A percentile compares a stretch with the other conserved stretches of the same genome.
phyloP scores from a whole-genome alignment of 2,329 filamentous ascomycete genomes.

The Colletotrichum sp. region DNA sequence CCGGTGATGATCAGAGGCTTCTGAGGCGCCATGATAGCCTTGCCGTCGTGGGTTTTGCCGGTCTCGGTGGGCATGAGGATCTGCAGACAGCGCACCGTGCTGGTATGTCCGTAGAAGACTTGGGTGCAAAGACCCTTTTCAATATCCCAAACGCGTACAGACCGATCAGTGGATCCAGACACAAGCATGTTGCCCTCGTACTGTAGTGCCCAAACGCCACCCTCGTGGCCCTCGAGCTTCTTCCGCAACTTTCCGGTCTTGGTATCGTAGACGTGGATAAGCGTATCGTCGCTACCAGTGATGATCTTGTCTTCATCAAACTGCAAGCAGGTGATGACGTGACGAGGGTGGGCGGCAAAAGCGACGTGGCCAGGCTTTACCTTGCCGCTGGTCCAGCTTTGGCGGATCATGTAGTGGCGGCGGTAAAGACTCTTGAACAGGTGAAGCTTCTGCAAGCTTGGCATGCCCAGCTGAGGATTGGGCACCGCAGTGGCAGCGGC shows the following conservation, averaged over 20 bases:
- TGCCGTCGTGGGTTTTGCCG: conserved; percentile 73
- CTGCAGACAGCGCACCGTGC: conserved; percentile 93
- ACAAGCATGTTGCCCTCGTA: conserved; percentile 96
- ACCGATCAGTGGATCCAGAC: conserved; percentile 93
- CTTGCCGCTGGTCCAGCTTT: conserved; percentile 88
- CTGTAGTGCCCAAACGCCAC: conserved; percentile 96
- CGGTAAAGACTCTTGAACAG: conserved; percentile 97
- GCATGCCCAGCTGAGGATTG: conserved; percentile 79
- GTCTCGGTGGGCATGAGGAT: conserved; percentile 88
- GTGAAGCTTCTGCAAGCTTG: conserved; percentile 82
- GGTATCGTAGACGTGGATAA: conserved; percentile 98
- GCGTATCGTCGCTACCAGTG: conserved; percentile 95
- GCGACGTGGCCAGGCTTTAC: conserved; percentile 90
- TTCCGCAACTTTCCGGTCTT: conserved; percentile 87
- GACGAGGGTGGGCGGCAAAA: conserved; percentile 93
- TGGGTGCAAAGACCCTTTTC: conserved; percentile 91
- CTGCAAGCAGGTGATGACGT: conserved; percentile 96
- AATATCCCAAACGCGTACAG: conserved; percentile 99
- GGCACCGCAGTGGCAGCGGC: conserved; percentile 84
- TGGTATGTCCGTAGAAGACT: conserved; percentile 96
- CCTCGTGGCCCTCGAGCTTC: conserved; percentile 90
- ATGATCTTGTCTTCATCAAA: conserved; percentile 99
- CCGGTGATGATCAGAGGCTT: conserved; percentile 97
- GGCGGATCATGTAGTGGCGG: conserved; percentile 86
- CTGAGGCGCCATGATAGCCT: conserved; percentile 85